These are phyloP conservation scores for Leptoxyphium fumago DNA, from an alignment of 2,329 filamentous ascomycete species.

Conservation along the genomic window DNA sequence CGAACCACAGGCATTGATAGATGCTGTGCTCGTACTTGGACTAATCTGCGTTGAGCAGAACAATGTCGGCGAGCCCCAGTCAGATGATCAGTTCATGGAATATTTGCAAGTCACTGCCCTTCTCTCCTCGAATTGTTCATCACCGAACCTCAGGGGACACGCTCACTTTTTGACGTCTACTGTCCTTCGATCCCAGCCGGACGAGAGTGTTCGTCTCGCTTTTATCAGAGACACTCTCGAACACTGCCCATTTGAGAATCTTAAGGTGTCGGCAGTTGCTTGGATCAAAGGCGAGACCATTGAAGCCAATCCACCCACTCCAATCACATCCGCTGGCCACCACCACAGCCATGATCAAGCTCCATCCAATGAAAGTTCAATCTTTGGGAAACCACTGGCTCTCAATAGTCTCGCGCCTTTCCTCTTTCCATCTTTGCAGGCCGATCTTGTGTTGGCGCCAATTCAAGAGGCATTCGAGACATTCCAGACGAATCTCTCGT, in stretches of 20 bases:
- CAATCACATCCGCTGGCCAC: conserved; percentile 3
- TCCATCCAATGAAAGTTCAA: conserved; percentile 11
- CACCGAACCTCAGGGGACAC: conserved; percentile 31
- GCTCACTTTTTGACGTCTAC: conserved; percentile 35
- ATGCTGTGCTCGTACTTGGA: conserved; percentile 38
- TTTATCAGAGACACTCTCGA: conserved; percentile 42
- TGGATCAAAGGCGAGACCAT: conserved; percentile 48
- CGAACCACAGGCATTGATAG: conserved; percentile 38
- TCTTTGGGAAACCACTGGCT: conserved; percentile 34
- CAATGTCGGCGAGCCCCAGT: conserved; percentile 29
- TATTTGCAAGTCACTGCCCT: conserved; percentile 37
- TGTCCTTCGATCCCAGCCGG: conserved; percentile 38
- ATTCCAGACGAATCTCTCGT: conserved; percentile 37
- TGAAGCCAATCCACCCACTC: conserved; percentile 24
- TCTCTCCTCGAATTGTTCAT: conserved; percentile 34
- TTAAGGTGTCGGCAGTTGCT: conserved; percentile 42
- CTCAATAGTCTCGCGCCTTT: conserved; percentile 34
- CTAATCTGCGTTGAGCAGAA: conserved; percentile 34
- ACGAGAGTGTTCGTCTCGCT: conserved; percentile 35
- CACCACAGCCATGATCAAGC: conserved; percentile 2
- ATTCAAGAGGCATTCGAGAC: conserved; percentile 27
- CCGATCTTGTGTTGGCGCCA: conserved; percentile 25
- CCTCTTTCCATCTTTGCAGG: conserved; percentile 36
- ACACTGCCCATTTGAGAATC: conserved; percentile 37
- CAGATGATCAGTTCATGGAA: conserved; percentile 37